Percentiles rank a stretch among this genome's conserved stretches.
Evolutionary conservation across 1,139 yeast genomes (phyloP).

Genomic region (Casaregolazyma lundiana): DNA sequence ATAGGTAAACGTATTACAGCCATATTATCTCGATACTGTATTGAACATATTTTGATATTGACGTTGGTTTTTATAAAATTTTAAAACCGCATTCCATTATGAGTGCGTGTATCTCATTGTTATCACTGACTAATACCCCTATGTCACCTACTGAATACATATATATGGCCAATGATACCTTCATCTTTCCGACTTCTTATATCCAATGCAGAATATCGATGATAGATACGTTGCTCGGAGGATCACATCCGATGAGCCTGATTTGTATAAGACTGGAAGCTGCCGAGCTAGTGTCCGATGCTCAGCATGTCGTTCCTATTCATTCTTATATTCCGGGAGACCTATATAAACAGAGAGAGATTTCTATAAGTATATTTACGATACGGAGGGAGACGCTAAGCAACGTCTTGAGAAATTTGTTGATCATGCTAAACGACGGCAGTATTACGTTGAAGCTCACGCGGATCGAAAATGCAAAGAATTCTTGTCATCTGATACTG

Average conservation of each 20-base stretch:
- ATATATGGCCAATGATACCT: too few species aligned
- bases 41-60: too few species aligned
- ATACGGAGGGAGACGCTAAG: slow-evolving; percentile 1
- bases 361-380: slow-evolving; percentile 1
- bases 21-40: too few species aligned
- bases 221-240: background rate
- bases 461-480: slow-evolving; percentile 1
- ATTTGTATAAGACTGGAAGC: background rate
- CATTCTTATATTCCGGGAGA: background rate
- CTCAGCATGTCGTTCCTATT: background rate
- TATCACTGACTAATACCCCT: too few species aligned
- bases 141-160: too few species aligned
- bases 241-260: background rate
- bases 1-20: too few species aligned
- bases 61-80: too few species aligned
- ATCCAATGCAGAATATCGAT: too few species aligned
- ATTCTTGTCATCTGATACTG: background rate
- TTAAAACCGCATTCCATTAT: too few species aligned
- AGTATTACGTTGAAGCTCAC: background rate
- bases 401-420: background rate
- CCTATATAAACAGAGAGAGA: background rate
- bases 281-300: background rate
- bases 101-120: too few species aligned
- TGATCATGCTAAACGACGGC: background rate
- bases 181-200: too few species aligned